Evolutionary conservation across 108 stramenopile species (phyloP).

Genomic region (Bacterosira constricta): DNA sequence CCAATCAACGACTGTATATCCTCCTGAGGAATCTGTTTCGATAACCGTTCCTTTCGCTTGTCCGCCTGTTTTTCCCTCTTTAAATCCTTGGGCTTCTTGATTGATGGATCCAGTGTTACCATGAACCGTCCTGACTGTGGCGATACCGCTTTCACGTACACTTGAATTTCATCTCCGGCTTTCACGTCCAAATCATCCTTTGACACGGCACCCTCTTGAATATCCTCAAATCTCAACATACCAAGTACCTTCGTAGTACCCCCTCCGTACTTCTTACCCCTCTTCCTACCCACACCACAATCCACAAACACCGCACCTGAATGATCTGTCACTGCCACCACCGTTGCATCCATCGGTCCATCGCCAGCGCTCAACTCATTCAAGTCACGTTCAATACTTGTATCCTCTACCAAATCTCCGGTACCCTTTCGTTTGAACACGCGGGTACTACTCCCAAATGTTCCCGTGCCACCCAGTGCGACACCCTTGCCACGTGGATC

Average conservation of each 20-base stretch:
- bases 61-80: conserved; percentile 49
- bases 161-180: conserved; percentile 69
- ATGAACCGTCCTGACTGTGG: conserved; percentile 75
- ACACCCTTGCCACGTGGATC: conserved; percentile 45
- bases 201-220: conserved; percentile 3
- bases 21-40: conserved; percentile 33
- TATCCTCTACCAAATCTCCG: conserved; percentile 6
- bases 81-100: conserved; percentile 65
- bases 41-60: conserved; percentile 50
- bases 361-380: conserved; percentile 63
- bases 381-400: conserved; percentile 25
- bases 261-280: conserved; percentile 43
- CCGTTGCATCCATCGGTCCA: conserved; percentile 70
- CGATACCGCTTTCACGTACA: conserved; percentile 73
- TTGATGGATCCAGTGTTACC: conserved; percentile 65
- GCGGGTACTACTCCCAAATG: conserved; percentile 41
- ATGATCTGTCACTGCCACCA: conserved; percentile 61
- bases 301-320: conserved; percentile 77
- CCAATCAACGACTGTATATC: conserved; percentile 54
- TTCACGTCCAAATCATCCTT: conserved; percentile 16
- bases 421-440: conserved; percentile 26
- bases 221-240: conserved; percentile 71
- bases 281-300: conserved; percentile 63
- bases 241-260: conserved; percentile 61
- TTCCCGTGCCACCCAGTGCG: conserved; percentile 28